Percentiles rank a stretch among this genome's conserved stretches.
These are phyloP conservation scores for Colletotrichum graminicola DNA, from an alignment of 2,329 filamentous ascomycete genomes.

Conservation along the genomic window DNA sequence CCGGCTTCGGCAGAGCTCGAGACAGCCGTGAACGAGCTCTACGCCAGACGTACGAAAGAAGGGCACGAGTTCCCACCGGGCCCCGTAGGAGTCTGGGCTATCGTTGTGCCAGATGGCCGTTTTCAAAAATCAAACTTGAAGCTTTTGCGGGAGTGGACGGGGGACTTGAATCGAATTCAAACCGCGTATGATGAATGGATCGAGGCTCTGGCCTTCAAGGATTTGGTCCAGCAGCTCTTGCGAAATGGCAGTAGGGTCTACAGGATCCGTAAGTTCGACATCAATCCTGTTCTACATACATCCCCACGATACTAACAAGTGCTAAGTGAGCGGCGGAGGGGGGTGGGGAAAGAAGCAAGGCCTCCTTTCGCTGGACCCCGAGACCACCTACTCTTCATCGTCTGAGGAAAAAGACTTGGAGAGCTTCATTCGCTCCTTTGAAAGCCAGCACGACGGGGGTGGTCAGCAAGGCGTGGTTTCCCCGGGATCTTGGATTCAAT, in stretches of 20 bases:
- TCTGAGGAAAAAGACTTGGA: constrained; percentile 65
- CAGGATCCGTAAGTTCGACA: constrained; percentile 57
- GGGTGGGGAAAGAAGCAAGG: constrained; percentile 88
- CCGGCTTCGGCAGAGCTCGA: constrained; percentile 82
- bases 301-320: constrained; percentile 24
- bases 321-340: constrained; percentile 80
- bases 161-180: background rate
- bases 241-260: constrained; percentile 54
- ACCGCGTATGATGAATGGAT: constrained; percentile 35
- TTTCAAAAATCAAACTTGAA: constrained; percentile 35
- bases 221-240: constrained; percentile 20
- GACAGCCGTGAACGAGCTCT: constrained; percentile 69
- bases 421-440: constrained; percentile 58
- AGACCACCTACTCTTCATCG: constrained; percentile 64
- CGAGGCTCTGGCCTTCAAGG: constrained; percentile 32
- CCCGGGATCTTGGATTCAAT: constrained; percentile 75
- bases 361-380: constrained; percentile 81
- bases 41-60: constrained; percentile 58
- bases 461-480: constrained; percentile 68
- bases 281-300: background rate
- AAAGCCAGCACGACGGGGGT: constrained; percentile 45
- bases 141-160: constrained; percentile 15
- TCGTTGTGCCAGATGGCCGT: constrained; percentile 66
- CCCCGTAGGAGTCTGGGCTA: constrained; percentile 78
- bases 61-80: constrained; percentile 51